phyloP scores from a whole-genome alignment of 192 early-diverging fungal species.

The Podila epigama region DNA sequence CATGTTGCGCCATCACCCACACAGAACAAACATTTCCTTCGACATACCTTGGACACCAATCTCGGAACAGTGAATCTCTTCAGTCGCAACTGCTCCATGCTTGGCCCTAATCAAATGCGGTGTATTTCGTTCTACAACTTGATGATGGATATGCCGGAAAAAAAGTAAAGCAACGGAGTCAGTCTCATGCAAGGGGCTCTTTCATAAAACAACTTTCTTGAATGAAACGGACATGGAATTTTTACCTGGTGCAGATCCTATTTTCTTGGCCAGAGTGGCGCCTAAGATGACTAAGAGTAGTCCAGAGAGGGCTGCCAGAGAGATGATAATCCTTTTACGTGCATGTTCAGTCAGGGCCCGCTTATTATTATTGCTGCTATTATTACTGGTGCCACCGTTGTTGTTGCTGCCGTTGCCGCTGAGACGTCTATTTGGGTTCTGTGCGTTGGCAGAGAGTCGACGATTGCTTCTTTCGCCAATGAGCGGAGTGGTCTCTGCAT shows the following conservation, averaged over 20 bases:
- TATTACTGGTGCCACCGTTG: background rate
- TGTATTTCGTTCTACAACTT: slow-evolving; percentile 24
- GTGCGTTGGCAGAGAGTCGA: background rate
- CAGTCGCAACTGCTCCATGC: slow-evolving; percentile 73
- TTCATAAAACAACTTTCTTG: background rate
- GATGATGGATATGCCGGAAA: background rate
- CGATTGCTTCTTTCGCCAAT: background rate
- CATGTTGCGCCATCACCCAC: no score
- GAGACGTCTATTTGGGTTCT: background rate
- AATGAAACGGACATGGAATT: background rate
- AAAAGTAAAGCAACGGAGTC: background rate
- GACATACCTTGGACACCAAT: slow-evolving; percentile 66
- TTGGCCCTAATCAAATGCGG: slow-evolving; percentile 50
- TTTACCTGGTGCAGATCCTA: slow-evolving; percentile 14
- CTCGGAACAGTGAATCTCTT: slow-evolving; percentile 71
- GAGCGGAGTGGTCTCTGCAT: slow-evolving; percentile 5
- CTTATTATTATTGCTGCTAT: background rate
- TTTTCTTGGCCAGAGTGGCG: slow-evolving; percentile 13
- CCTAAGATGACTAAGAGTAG: slow-evolving; percentile 12
- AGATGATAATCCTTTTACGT: slow-evolving; percentile 23
- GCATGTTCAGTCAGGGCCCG: slow-evolving; percentile 17
- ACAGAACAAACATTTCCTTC: no score
- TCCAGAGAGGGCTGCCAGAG: slow-evolving; percentile 10
- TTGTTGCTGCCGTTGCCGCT: background rate
- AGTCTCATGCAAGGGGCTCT: background rate